Evolutionary conservation across 2,329 filamentous ascomycete genomes (phyloP).

Genomic region (Trichoderma sp.): DNA sequence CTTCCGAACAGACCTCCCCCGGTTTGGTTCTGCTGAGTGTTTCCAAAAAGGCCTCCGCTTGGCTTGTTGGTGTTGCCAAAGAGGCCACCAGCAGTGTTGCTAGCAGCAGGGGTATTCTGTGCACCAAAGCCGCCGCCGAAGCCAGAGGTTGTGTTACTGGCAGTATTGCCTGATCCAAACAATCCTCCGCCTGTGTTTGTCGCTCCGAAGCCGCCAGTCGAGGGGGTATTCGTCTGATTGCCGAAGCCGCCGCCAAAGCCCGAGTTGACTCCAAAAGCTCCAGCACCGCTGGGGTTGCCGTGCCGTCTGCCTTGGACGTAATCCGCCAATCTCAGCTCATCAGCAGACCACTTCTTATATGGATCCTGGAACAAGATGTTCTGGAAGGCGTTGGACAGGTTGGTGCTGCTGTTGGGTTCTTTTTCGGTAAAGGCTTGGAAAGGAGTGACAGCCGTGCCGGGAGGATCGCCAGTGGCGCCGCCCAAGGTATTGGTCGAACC

Average conservation of each 20-base stretch:
- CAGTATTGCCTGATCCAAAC: constrained; percentile 37
- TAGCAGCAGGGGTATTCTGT: constrained; percentile 28
- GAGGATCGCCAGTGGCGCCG: constrained; percentile 54
- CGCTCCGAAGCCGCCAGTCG: constrained; percentile 28
- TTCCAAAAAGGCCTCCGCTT: constrained; percentile 41
- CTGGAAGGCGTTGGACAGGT: constrained; percentile 63
- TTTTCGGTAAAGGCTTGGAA: constrained; percentile 73
- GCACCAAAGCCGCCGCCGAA: constrained; percentile 41
- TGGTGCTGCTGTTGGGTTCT: constrained; percentile 57
- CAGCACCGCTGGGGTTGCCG: constrained; percentile 80
- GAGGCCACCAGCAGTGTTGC: constrained; percentile 27
- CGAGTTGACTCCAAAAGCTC: constrained; percentile 71
- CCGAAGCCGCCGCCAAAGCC: constrained; percentile 52
- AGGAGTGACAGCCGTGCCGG: constrained; percentile 67
- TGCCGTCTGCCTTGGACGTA: constrained; percentile 83
- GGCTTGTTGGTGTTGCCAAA: constrained; percentile 29
- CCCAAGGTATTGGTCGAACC: constrained; percentile 48
- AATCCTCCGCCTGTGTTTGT: constrained; percentile 32
- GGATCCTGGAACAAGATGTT: constrained; percentile 75
- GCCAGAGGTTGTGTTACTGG: constrained; percentile 25
- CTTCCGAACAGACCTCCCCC: constrained; percentile 43
- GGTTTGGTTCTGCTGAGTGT: constrained; percentile 26
- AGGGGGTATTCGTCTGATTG: constrained; percentile 34
- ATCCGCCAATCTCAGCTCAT: constrained; percentile 77
- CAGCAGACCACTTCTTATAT: constrained; percentile 89